phyloP scores from a whole-genome alignment of 306 rosid species.

The Luffa aegyptiaca region DNA sequence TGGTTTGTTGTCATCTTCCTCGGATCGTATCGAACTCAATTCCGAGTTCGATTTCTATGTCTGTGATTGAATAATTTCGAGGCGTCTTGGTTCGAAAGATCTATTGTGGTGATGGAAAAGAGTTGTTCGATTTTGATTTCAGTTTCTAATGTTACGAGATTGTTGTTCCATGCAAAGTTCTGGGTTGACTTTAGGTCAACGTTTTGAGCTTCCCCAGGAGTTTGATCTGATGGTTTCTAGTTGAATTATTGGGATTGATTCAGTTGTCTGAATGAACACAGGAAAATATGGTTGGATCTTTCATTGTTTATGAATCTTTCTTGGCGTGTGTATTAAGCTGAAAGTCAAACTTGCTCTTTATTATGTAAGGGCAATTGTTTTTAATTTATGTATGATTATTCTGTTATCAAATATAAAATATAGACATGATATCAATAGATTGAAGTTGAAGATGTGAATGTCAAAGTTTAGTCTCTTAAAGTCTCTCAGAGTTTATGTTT shows the following conservation, averaged over 20 bases:
- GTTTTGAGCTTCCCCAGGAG: neutral
- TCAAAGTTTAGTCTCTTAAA: neutral
- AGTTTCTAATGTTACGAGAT: neutral
- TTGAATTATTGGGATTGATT: neutral
- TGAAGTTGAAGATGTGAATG: neutral
- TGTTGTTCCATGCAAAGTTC: neutral
- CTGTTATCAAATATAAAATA: neutral
- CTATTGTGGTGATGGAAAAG: neutral
- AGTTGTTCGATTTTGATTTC: neutral
- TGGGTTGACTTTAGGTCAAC: conserved; percentile 7
- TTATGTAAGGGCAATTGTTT: neutral
- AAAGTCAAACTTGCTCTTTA: neutral
- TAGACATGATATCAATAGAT: neutral
- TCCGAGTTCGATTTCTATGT: neutral
- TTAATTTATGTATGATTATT: neutral
- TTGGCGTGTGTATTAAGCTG: neutral
- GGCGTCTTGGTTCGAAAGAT: neutral
- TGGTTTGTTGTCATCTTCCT: neutral
- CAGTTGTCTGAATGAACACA: neutral
- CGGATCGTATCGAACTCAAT: neutral
- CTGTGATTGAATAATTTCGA: neutral
- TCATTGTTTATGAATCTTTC: neutral
- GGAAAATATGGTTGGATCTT: neutral
- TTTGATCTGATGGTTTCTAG: neutral
- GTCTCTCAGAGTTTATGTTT: neutral